Evolutionary conservation across 345 rosid species (phyloP).

Genomic region (Raphanus raphanistrum): DNA sequence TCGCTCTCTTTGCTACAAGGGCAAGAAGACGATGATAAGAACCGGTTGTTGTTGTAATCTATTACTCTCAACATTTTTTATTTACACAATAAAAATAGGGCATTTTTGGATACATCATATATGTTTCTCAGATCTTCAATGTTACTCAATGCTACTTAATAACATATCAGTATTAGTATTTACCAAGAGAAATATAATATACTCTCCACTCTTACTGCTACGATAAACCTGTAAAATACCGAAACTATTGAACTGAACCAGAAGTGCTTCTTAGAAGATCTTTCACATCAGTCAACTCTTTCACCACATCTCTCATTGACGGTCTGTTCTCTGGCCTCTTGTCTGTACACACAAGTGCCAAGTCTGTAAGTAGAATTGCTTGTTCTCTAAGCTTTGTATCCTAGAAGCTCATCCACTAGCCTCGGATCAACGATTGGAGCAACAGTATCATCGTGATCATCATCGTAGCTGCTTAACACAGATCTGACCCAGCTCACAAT

Average conservation of each 20-base stretch:
- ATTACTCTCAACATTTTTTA: conserved; percentile 1
- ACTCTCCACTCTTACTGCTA: background rate
- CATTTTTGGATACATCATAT: background rate
- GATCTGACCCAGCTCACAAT: conserved; percentile 53
- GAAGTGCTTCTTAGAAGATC: conserved; percentile 22
- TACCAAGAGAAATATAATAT: background rate
- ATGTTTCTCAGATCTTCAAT: background rate
- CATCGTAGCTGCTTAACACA: conserved; percentile 38
- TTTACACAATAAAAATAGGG: conserved; percentile 4
- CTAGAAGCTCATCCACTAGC: conserved; percentile 50
- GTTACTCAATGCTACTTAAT: background rate
- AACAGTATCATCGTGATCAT: conserved; percentile 31
- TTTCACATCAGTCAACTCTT: conserved; percentile 44
- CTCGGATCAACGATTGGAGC: conserved; percentile 45
- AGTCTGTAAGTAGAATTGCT: conserved; percentile 44
- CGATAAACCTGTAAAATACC: background rate
- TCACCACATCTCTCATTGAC: conserved; percentile 69
- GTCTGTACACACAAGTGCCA: conserved; percentile 66
- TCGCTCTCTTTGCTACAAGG: conserved; percentile 39
- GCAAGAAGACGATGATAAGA: conserved; percentile 84
- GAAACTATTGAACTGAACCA: conserved; percentile 23
- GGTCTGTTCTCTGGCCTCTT: conserved; percentile 63
- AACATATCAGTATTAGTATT: conserved; percentile 9
- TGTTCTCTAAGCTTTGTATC: conserved; percentile 52
- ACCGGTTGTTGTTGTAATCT: conserved; percentile 20